Evolutionary conservation across 805 yeast genomes (phyloP).

Genomic region (Yamadazyma laniorum): DNA sequence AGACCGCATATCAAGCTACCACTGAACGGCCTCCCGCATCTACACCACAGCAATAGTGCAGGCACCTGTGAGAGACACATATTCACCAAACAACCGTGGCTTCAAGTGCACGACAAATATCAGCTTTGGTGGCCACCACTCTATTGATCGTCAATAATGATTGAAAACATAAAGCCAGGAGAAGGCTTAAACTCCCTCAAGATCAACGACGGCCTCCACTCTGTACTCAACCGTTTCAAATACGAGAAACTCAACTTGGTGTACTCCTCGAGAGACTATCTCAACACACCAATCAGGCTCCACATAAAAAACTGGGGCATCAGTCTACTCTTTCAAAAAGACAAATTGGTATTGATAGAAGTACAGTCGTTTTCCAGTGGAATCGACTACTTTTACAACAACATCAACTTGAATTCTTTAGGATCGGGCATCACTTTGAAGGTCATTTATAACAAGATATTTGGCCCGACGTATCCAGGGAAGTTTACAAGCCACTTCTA

Average conservation of each 20-base stretch:
- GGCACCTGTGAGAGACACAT: no score
- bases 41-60: no score
- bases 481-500: slow-evolving; percentile 29
- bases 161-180: slow-evolving; percentile 26
- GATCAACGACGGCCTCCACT: slow-evolving; percentile 30
- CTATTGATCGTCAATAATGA: no score
- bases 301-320: slow-evolving; percentile 17
- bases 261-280: slow-evolving; percentile 28
- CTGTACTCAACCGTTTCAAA: slow-evolving; percentile 25
- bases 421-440: slow-evolving; percentile 26
- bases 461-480: slow-evolving; percentile 67
- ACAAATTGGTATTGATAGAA: slow-evolving; percentile 30
- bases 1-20: no score
- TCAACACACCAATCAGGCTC: slow-evolving; percentile 28
- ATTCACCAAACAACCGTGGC: no score
- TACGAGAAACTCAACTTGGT: slow-evolving; percentile 22
- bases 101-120: no score
- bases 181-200: slow-evolving; percentile 31
- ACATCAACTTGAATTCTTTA: slow-evolving; percentile 26
- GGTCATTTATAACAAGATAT: slow-evolving; percentile 50
- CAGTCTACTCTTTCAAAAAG: slow-evolving; percentile 27
- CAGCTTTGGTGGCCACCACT: no score
- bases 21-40: no score
- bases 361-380: slow-evolving; percentile 8
- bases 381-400: slow-evolving; percentile 25